phyloP scores from a whole-genome alignment of 305 asterid genomes.

The Fraxinus albicans region DNA sequence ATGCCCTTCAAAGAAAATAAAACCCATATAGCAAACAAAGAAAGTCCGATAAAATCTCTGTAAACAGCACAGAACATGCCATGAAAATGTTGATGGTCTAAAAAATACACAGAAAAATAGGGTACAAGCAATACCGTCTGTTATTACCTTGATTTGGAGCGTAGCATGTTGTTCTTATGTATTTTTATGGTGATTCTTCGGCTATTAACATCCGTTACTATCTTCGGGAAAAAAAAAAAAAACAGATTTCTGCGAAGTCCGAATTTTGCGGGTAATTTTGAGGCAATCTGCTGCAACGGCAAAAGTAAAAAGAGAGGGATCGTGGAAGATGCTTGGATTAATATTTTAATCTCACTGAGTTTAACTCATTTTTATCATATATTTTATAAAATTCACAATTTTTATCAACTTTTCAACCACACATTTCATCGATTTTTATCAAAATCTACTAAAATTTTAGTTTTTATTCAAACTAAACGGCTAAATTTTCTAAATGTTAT shows the following conservation, averaged over 20 bases:
- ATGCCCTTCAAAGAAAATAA: not conserved
- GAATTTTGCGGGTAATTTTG: constrained; percentile 51
- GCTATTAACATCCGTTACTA: constrained; percentile 30
- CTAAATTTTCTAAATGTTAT: not conserved
- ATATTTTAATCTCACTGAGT: too few species aligned
- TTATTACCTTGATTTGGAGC: constrained; percentile 78
- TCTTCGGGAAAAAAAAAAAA: constrained; percentile 31
- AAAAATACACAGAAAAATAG: not conserved
- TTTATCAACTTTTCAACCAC: too few species aligned
- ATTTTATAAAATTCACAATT: too few species aligned
- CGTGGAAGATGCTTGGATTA: not conserved
- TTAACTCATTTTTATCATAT: too few species aligned
- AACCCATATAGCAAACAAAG: constrained; percentile 12
- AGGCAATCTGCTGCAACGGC: constrained; percentile 27
- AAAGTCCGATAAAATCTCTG: constrained; percentile 45
- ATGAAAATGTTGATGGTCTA: constrained; percentile 23
- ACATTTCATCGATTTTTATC: too few species aligned
- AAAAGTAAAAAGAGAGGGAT: constrained; percentile 18
- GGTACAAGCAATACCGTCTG: constrained; percentile 26
- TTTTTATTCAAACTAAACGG: too few species aligned
- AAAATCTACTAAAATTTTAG: too few species aligned
- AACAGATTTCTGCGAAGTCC: constrained; percentile 20
- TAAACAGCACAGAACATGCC: constrained; percentile 27
- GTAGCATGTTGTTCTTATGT: constrained; percentile 41
- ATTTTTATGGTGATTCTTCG: constrained; percentile 32